These are phyloP conservation scores for Geotrichum phurueaensis DNA, from an alignment of 1,139 yeast species.

Conservation along the genomic window DNA sequence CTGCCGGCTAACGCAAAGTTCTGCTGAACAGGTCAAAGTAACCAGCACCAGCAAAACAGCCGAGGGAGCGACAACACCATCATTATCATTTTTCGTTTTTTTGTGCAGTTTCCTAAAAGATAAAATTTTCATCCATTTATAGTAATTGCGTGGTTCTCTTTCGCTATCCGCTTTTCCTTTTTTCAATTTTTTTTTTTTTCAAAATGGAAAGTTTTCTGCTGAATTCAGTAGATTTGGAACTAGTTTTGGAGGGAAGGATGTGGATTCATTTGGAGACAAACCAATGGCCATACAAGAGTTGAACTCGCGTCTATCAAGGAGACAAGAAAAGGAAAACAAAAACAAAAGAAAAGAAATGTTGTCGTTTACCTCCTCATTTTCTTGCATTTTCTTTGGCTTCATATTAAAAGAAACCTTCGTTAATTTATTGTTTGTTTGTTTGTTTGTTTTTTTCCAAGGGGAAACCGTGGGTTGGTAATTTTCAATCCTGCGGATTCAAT, in stretches of 20 bases:
- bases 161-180: not conserved
- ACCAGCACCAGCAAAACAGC: too few species aligned
- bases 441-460: too few species aligned
- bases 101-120: not conserved
- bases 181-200: too few species aligned
- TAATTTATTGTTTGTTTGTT: too few species aligned
- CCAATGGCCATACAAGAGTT: not conserved
- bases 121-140: not conserved
- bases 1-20: too few species aligned
- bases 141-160: not conserved
- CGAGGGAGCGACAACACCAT: not conserved
- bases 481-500: too few species aligned
- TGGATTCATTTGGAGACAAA: not conserved
- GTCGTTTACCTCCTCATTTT: not conserved
- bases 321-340: not conserved
- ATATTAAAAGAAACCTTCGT: too few species aligned
- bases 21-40: too few species aligned
- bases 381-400: too few species aligned
- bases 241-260: not conserved
- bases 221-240: not conserved
- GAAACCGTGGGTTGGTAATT: too few species aligned
- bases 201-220: not conserved
- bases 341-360: not conserved
- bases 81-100: not conserved
- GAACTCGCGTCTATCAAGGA: not conserved